Conservation (phyloP, 805 yeast species). For the Jamesozyma rosinii region DNA sequence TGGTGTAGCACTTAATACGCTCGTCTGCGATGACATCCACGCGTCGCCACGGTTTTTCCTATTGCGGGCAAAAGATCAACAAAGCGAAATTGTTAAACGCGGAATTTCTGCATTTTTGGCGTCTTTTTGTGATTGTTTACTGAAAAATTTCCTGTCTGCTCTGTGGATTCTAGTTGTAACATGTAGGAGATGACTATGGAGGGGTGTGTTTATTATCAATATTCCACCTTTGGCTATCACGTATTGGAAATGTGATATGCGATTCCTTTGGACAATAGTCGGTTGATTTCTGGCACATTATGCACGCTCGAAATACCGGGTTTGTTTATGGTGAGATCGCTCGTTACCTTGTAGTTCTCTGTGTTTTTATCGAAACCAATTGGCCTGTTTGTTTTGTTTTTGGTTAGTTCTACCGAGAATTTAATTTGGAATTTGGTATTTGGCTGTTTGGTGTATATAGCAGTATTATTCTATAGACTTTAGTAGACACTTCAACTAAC, state of each 20-base stretch:
- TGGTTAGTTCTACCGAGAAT: no score
- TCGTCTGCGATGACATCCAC: neutral
- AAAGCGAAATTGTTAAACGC: neutral
- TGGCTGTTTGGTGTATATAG: no score
- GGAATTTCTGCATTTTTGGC: neutral
- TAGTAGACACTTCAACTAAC: no score
- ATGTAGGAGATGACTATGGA: neutral
- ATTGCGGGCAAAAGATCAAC: neutral
- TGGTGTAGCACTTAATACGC: neutral
- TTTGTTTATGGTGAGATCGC: no score
- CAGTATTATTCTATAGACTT: no score
- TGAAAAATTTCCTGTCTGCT: neutral
- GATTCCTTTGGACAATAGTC: no score
- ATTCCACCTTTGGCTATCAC: neutral
- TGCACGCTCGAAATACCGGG: no score
- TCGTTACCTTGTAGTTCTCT: no score
- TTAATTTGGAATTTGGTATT: no score
- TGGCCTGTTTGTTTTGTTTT: no score
- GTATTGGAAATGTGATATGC: neutral
- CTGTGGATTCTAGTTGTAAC: neutral
- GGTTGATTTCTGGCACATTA: no score
- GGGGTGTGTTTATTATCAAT: neutral
- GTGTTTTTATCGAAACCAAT: no score
- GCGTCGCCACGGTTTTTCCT: neutral
- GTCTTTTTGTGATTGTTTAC: neutral